phyloP scores from a whole-genome alignment of 257 asterid species.

The Jacaranda mimosifolia region DNA sequence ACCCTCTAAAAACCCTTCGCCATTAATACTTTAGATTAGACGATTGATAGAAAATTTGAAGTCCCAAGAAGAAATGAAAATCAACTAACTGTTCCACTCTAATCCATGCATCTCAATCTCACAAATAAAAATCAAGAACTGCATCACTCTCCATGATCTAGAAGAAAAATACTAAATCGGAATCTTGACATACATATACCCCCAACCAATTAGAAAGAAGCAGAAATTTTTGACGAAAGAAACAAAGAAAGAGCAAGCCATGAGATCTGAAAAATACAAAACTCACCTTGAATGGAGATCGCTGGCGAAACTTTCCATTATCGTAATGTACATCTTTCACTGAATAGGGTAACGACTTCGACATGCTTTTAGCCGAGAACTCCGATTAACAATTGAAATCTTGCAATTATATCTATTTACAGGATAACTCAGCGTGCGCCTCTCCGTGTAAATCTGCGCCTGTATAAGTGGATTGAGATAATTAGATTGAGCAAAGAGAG shows the following conservation, averaged over 20 bases:
- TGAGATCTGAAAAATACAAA: constrained; percentile 35
- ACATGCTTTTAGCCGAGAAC: constrained; percentile 50
- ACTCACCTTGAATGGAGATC: constrained; percentile 73
- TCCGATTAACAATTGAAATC: constrained; percentile 27
- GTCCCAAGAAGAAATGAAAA: constrained; percentile 13
- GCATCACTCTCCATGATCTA: constrained; percentile 5
- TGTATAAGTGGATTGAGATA: constrained; percentile 2
- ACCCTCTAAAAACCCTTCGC: constrained; percentile 30
- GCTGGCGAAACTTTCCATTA: constrained; percentile 89
- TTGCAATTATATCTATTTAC: constrained; percentile 10
- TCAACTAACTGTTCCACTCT: neutral
- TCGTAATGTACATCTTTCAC: constrained; percentile 85
- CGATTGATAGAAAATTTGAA: neutral
- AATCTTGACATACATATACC: constrained; percentile 7
- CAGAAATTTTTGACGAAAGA: neutral
- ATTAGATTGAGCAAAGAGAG: constrained; percentile 30
- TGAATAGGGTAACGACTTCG: constrained; percentile 85
- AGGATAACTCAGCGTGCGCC: constrained; percentile 21
- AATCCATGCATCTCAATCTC: constrained; percentile 22
- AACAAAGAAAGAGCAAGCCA: constrained; percentile 2
- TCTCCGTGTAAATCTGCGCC: constrained; percentile 32
- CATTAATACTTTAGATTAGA: neutral
- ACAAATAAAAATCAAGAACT: constrained; percentile 3
- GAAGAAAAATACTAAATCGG: constrained; percentile 15
- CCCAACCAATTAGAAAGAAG: neutral